These are phyloP conservation scores for Oxyria digyna DNA, from an alignment of 148 eudicot species.

Conservation along the genomic window DNA sequence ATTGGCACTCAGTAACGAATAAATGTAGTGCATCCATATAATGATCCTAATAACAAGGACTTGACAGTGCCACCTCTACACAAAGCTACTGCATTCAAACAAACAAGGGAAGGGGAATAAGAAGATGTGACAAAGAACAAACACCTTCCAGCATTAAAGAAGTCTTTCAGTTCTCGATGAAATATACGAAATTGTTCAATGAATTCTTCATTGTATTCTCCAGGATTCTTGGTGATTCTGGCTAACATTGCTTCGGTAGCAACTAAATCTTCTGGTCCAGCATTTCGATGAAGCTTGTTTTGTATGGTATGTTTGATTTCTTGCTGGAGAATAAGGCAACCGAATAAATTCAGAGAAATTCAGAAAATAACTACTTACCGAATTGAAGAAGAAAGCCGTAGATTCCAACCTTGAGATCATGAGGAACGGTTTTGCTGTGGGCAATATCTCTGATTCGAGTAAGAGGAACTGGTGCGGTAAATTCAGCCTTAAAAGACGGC, in stretches of 20 bases:
- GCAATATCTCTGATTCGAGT: constrained; percentile 97
- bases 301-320: constrained; percentile 99
- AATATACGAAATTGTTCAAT: constrained; percentile 88
- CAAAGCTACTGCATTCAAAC: neutral
- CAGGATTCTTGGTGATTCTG: constrained; percentile 70
- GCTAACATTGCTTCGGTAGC: constrained; percentile 94
- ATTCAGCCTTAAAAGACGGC: constrained; percentile 96
- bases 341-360: neutral
- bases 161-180: constrained; percentile 85
- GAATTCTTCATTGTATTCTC: constrained; percentile 73
- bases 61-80: neutral
- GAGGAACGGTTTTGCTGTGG: constrained; percentile 85
- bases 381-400: neutral
- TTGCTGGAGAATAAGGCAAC: constrained; percentile 43
- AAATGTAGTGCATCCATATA: neutral
- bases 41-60: neutral
- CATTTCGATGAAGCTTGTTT: constrained; percentile 96
- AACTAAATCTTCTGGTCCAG: constrained; percentile 98
- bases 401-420: constrained; percentile 75
- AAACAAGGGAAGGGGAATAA: neutral
- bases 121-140: neutral
- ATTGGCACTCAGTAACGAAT: neutral
- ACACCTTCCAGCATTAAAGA: constrained; percentile 99
- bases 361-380: neutral
- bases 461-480: constrained; percentile 93